Evolutionary conservation across 2,329 filamentous ascomycete genomes (phyloP), one percentile per base, ranked within the genome.

Genomic region (Penicillium sp.): DNA sequence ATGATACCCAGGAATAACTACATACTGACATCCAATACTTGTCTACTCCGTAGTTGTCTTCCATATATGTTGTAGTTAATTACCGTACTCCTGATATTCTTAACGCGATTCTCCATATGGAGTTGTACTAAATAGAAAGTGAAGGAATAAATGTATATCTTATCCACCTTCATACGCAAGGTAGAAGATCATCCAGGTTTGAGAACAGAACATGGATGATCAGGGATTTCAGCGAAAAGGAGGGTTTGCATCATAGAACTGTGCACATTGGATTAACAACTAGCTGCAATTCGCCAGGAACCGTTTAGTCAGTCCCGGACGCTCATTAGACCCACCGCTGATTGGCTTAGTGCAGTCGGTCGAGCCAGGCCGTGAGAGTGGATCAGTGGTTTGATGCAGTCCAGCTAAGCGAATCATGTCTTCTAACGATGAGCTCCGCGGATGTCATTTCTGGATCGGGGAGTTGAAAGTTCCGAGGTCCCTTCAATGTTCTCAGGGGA

Each of bases 321-420:
- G 6, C 6, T 30, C 1, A 14, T 17, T 5, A 11, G 3, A 30
- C 28, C n/a, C 14, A 49, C 16, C 2, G n/a, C 5, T 49, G 30
- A 42, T 50, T 54, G 51, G 51, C 14, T 16, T 5, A 9, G 12
- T 26, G 19, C 4, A 5, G 11, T 17, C 38, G 10, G 37, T 37
- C 41, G 31, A 47, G 50, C 42, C 26, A 38, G 4, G 17, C 31
- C 8, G 10, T 38, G 37, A 30, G 43, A 41, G 44, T 5, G 28
- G 30, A 53, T 42, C 36, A n/a, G 30, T 53, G 44, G 50, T 26
- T 49, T 37, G 43, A 49, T 49, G 36, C 44, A 36, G 44, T 30
- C 2, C 6, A 14, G 28, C 19, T 28, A 35, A 48, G 44, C 43
- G 43, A 41, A 49, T 48, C 37, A 48, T 35, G 14, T 26, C 3